phyloP scores from a whole-genome alignment of 169 alveolate genomes.

The Plasmodium blacklocki region DNA sequence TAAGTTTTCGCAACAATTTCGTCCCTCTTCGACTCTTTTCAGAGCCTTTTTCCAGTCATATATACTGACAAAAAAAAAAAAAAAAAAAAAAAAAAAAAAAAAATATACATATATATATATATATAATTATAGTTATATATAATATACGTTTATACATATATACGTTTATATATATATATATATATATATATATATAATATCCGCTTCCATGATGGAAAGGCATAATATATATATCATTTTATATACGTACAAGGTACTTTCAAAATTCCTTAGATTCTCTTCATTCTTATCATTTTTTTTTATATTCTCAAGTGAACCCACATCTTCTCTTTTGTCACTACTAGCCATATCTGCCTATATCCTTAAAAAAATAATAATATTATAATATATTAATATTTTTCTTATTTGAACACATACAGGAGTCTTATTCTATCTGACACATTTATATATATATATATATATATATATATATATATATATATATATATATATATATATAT shows the following conservation, averaged over 20 bases:
- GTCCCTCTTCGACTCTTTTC: conserved; percentile 58
- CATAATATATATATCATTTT: background rate
- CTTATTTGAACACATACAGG: no score
- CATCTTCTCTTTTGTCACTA: conserved; percentile 20
- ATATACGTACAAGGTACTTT: conserved; percentile 36
- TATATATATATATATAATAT: background rate
- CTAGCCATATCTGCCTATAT: background rate
- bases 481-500: no score
- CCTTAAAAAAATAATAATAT: no score
- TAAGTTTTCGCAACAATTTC: conserved; percentile 41
- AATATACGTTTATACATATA: background rate
- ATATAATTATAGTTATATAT: background rate
- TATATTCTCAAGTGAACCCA: conserved; percentile 4
- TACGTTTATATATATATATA: background rate
- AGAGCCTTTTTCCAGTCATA: conserved; percentile 60
- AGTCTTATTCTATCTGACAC: no score
- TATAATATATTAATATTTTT: no score
- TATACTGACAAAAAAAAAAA: conserved; percentile 14
- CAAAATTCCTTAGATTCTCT: conserved; percentile 22
- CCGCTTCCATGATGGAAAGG: no score
- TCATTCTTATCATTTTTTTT: conserved; percentile 17
- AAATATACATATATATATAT: background rate
- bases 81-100: background rate
- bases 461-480: no score
- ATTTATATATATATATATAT: no score